Conservation (phyloP, 208 protist species). For the Lotmaria passim region DNA sequence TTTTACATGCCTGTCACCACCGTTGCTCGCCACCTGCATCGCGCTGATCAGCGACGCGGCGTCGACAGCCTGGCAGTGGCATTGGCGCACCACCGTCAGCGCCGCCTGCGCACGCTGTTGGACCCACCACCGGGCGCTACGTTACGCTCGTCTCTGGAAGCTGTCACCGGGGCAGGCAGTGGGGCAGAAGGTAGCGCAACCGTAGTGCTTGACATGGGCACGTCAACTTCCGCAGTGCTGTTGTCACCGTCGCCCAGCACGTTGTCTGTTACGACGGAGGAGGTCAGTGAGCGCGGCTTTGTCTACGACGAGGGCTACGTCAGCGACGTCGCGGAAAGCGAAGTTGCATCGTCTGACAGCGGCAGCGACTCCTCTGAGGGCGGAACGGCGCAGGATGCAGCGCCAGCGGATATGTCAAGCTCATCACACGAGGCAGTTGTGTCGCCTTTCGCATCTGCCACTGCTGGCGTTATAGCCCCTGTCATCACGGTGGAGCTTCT, state of each 20-base stretch:
- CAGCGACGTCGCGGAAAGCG: conserved; percentile 17
- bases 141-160: no score
- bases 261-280: conserved; percentile 21
- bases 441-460: not conserved
- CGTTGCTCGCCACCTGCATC: conserved; percentile 33
- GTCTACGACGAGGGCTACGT: conserved; percentile 36
- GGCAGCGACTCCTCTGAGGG: not conserved
- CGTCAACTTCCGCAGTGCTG: not conserved
- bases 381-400: no score
- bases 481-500: conserved; percentile 33
- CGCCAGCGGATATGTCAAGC: not conserved
- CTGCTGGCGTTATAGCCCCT: not conserved
- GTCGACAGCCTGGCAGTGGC: conserved; percentile 9
- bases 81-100: conserved; percentile 14
- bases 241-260: not conserved
- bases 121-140: not conserved
- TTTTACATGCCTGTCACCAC: conserved; percentile 39
- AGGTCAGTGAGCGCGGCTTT: conserved; percentile 22
- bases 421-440: not conserved
- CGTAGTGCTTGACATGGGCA: no score
- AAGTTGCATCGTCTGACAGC: not conserved
- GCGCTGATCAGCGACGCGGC: conserved; percentile 36
- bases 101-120: conserved; percentile 13
- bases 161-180: no score
- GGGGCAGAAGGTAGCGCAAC: not conserved